Percentiles rank a stretch among this genome's conserved stretches.
Conservation (phyloP, 306 rosid genomes). For the Medicago ruthenica region DNA sequence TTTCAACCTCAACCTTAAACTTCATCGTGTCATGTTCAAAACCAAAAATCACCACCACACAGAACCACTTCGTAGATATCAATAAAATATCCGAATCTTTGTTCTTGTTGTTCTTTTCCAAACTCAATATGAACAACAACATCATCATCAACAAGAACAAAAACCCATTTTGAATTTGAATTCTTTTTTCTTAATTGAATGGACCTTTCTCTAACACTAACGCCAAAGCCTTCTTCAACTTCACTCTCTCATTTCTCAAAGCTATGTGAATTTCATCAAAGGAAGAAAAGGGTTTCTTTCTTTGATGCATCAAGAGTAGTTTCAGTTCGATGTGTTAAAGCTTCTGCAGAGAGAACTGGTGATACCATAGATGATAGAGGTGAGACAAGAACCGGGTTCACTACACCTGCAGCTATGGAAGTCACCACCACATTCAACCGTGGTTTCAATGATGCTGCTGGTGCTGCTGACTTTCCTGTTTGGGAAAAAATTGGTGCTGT, state of each 20-base stretch:
- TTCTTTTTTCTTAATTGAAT: slow-evolving; percentile 18
- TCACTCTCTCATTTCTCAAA: slow-evolving; percentile 48
- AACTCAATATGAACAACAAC: slow-evolving; percentile 5
- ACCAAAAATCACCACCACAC: neutral
- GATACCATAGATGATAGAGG: slow-evolving; percentile 53
- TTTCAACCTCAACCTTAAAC: neutral
- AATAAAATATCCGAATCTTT: neutral
- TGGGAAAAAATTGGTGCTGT: slow-evolving; percentile 97
- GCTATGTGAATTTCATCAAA: slow-evolving; percentile 52
- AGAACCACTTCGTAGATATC: neutral
- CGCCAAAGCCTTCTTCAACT: slow-evolving; percentile 52
- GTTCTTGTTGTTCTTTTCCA: neutral
- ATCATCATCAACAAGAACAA: neutral
- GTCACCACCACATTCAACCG: slow-evolving; percentile 75
- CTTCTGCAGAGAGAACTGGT: slow-evolving; percentile 72
- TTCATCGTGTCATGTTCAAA: neutral
- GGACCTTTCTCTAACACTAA: slow-evolving; percentile 49
- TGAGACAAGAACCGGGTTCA: slow-evolving; percentile 57
- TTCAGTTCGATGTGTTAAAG: slow-evolving; percentile 52
- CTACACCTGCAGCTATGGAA: slow-evolving; percentile 71
- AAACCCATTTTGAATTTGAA: neutral
- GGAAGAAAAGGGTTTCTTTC: slow-evolving; percentile 40
- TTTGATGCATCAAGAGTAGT: slow-evolving; percentile 43
- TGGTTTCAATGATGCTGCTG: slow-evolving; percentile 54
- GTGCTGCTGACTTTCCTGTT: slow-evolving; percentile 81